phyloP scores from a whole-genome alignment of 2,329 filamentous ascomycete species.

The Diaporthe vexans region DNA sequence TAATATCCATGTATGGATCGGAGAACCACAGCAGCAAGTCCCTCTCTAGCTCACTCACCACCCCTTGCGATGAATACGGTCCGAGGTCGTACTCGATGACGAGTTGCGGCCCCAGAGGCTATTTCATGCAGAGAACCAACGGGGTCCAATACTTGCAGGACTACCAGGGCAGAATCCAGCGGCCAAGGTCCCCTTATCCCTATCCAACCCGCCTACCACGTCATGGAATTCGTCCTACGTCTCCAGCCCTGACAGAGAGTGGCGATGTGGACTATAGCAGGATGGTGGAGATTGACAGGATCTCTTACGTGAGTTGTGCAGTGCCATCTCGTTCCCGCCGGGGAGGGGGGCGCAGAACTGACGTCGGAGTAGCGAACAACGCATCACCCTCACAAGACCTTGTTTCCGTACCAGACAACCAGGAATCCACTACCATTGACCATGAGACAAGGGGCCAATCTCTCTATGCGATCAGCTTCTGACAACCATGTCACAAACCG shows the following conservation, averaged over 20 bases:
- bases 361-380: constrained; percentile 58
- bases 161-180: constrained; percentile 41
- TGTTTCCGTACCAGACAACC: constrained; percentile 51
- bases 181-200: constrained; percentile 71
- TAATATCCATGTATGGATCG: constrained; percentile 68
- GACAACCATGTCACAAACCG: constrained; percentile 36
- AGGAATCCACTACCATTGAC: constrained; percentile 56
- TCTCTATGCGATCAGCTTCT: constrained; percentile 56
- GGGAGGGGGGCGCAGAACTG: neutral
- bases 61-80: constrained; percentile 58
- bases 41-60: constrained; percentile 57
- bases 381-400: constrained; percentile 58
- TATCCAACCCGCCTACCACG: constrained; percentile 71
- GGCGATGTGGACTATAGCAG: constrained; percentile 64
- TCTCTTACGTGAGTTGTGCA: constrained; percentile 58
- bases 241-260: constrained; percentile 63
- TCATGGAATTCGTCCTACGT: constrained; percentile 64
- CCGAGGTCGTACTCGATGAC: constrained; percentile 69
- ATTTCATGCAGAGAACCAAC: constrained; percentile 18
- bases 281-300: constrained; percentile 64
- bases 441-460: constrained; percentile 56
- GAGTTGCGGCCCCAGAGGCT: constrained; percentile 58
- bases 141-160: constrained; percentile 51
- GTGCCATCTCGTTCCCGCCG: neutral
- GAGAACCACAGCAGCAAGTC: constrained; percentile 59